Evolutionary conservation across 2,329 filamentous ascomycete genomes (phyloP).

Genomic region (Venturiaceae sp.): DNA sequence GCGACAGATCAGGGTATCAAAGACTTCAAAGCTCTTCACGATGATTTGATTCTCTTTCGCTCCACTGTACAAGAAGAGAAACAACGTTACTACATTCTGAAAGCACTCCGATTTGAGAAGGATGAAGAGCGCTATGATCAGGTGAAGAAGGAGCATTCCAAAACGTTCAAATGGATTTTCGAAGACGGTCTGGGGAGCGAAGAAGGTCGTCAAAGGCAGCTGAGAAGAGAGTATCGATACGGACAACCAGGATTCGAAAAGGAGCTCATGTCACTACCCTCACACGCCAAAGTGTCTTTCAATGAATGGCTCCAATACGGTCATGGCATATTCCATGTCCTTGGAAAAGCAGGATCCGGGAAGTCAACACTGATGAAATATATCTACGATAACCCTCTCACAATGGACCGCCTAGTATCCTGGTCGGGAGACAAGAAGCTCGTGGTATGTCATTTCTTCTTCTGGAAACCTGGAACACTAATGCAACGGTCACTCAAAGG

Average conservation of each 20-base stretch:
- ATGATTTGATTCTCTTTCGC: too few species aligned
- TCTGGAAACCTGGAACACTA: constrained; percentile 29
- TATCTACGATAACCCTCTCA: not conserved
- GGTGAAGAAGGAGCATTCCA: not conserved
- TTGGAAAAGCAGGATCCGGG: constrained; percentile 35
- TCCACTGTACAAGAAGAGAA: too few species aligned
- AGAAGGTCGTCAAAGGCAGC: not conserved
- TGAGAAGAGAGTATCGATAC: too few species aligned
- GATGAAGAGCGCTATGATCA: not conserved
- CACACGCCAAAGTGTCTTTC: too few species aligned
- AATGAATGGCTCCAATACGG: not conserved
- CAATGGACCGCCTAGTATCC: not conserved
- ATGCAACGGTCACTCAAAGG: constrained; percentile 18
- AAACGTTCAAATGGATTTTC: not conserved
- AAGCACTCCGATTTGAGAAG: not conserved
- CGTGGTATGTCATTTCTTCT: constrained; percentile 32
- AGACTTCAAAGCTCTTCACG: too few species aligned
- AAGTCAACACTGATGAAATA: constrained; percentile 38
- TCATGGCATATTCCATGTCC: constrained; percentile 23
- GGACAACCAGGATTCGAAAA: too few species aligned
- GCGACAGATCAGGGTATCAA: too few species aligned
- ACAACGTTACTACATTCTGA: too few species aligned
- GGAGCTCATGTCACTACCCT: too few species aligned
- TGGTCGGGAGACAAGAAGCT: constrained; percentile 11
- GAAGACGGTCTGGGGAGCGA: not conserved